A percentile compares a stretch with the other conserved stretches of the same genome.
Evolutionary conservation across 257 asterid species (phyloP).

Genomic region (Ehretia macrophylla): DNA sequence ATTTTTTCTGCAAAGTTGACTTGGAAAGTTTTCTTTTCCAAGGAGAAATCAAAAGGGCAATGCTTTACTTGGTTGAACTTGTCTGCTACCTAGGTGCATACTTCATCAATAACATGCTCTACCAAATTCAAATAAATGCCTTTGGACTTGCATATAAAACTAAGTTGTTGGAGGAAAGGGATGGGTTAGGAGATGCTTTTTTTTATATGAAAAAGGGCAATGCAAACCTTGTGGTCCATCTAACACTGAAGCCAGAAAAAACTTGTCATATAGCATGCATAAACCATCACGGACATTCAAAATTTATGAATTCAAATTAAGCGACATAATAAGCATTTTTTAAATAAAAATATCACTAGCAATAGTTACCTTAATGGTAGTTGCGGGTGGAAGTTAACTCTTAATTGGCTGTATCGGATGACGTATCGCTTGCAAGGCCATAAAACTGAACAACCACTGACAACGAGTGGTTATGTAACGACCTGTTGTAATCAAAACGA

Average conservation of each 20-base stretch:
- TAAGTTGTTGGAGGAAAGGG: slow-evolving; percentile 5
- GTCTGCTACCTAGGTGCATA: slow-evolving; percentile 1
- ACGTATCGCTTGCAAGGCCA: too few species aligned
- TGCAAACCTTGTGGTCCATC: slow-evolving; percentile 31
- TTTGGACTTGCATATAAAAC: slow-evolving; percentile 3
- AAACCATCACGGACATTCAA: not conserved
- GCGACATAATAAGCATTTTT: not conserved
- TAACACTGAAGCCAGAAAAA: slow-evolving; percentile 12
- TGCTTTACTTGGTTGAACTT: not conserved
- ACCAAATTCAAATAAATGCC: slow-evolving; percentile 16
- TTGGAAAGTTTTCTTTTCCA: slow-evolving; percentile 13
- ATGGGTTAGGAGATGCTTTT: too few species aligned
- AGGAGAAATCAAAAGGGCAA: slow-evolving; percentile 14
- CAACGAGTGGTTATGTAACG: too few species aligned
- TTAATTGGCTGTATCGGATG: too few species aligned
- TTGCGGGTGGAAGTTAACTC: too few species aligned
- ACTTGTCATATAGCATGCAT: not conserved
- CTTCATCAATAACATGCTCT: slow-evolving; percentile 3
- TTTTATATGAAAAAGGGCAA: slow-evolving; percentile 17
- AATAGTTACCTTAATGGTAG: too few species aligned
- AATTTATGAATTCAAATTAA: not conserved
- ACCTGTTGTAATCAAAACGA: too few species aligned
- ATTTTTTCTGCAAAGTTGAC: slow-evolving; percentile 14
- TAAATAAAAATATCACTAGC: too few species aligned
- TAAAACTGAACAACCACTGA: too few species aligned